Evolutionary conservation across 2,329 filamentous ascomycete genomes (phyloP), one percentile per base, ranked within the genome.

Genomic region (Fusarium sambucinum): DNA sequence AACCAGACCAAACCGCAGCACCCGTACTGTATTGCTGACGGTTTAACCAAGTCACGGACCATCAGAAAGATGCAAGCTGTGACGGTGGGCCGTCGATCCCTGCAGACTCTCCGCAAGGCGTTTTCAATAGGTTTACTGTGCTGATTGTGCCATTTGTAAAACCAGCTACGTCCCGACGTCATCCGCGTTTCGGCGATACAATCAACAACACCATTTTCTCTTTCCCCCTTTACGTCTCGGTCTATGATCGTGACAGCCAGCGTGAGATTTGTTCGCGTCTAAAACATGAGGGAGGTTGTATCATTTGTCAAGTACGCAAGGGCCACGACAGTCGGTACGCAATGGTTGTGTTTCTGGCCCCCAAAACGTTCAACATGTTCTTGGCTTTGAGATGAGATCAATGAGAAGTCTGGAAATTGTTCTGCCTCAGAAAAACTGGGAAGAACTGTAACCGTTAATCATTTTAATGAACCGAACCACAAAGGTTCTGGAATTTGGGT

Each of bases 101-200:
- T 74, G 69, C 58, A 59, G 47, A 59, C 53, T 69, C 55, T 66
- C 60, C 55, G 68, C 71, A 71, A 76, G 76, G 76, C 76, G 59
- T 75, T 75, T 63, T 74, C 70, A 53, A 76, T 76, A 74, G 76
- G 76, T 73, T 76, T 63, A 75, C 70, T 72, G 62, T 56, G 56
- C 63, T 47, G 68, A 61, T 57, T 71, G 70, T 69, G 54, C 58
- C 63, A 66, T 69, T 50, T 55, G 59, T 40, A 60, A 56, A 46
- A 65, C 45, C 50, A 66, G 46, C 58, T 60, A 56, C 41, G 32
- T 45, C 55, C 53, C 59, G 55, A 70, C 71, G 69, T 62, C 71
- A 71, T 68, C 30, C 55, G 52, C 35, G 35, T 41, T 23, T 47
- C 30, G 41, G 46, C 40, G 33, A 32, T 44, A 48, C 55, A 57